A percentile compares a stretch with the other conserved stretches of the same genome.
Evolutionary conservation across 257 asterid species (phyloP).

Genomic region (Knoxia roxburghii): DNA sequence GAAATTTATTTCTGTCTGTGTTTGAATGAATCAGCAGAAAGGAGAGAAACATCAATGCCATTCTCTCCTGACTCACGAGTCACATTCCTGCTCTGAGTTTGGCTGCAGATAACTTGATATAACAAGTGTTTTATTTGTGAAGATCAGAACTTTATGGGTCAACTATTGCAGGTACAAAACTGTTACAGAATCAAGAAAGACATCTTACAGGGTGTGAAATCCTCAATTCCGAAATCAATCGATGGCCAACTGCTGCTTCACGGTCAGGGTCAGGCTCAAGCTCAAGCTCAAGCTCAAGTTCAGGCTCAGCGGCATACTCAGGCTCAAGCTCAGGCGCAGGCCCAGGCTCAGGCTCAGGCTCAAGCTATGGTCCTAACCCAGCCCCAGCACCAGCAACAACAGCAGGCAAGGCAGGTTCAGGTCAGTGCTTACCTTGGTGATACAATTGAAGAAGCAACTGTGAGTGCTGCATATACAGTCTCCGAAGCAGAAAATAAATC

Average conservation of each 20-base stretch:
- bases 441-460: slow-evolving; percentile 57
- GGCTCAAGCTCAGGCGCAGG: too few relatives aligned
- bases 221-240: slow-evolving; percentile 28
- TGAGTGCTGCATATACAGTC: slow-evolving; percentile 45
- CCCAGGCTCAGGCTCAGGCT: too few relatives aligned
- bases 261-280: too few relatives aligned
- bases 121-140: neutral
- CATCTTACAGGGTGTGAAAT: slow-evolving; percentile 24
- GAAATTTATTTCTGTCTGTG: neutral
- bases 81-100: neutral
- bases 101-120: neutral
- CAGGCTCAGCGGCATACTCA: too few relatives aligned
- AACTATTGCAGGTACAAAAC: slow-evolving; percentile 46
- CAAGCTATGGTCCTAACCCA: slow-evolving; percentile 3
- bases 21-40: neutral
- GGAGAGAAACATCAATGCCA: neutral
- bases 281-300: too few relatives aligned
- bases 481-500: slow-evolving; percentile 86
- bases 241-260: slow-evolving; percentile 37
- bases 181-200: slow-evolving; percentile 50
- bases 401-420: slow-evolving; percentile 36
- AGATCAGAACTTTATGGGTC: neutral
- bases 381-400: slow-evolving; percentile 24
- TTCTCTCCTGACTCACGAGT: neutral
- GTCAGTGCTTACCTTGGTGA: slow-evolving; percentile 46